Base-by-base conservation (phyloP, 176 grass and related monocot species). In the Carex cristatella region DNA sequence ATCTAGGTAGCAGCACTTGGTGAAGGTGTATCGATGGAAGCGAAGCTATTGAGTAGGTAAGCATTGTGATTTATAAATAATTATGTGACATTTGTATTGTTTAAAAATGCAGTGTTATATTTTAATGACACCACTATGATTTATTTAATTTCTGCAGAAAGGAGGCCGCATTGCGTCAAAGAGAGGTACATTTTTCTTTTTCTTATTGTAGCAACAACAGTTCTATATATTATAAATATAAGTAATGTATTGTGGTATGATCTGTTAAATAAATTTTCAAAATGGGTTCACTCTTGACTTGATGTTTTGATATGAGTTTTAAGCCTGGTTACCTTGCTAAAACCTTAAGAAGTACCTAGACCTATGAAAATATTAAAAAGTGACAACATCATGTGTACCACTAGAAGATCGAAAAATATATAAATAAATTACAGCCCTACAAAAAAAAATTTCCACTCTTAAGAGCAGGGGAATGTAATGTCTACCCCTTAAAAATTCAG, bases 1-100 rank as follows among this genome's bases (percentile, higher is more conserved):
- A 89, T 94, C 71, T 86, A 99, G 97, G 97, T 99, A 78, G 87
- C 97, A 58, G 91, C 97, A 85, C 97, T 99, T n/a, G 97, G 97
- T 81, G 97, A 99, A 63, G 97, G 97, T 23, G 97, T 94, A 79
- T 95, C 93, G 27, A 90, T 95, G 81, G 97, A 99, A 89, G 93
- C 93, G 42, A 91, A 90, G 69, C 84, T 99, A 84, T 95, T 99
- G 82, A 99, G 90, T 89, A 99, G 97, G 97, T 99, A 89, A 61
- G 85, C 69, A 32, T 19, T 44, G 55, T 82, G 71, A 68, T 77
- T 80, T 83, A 44, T 85, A n/a, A 67, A 65, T 79, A 42, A 67
- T 40, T 84, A 27, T 72, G 79, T 82, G 64, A 66, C 64, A 88
- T 88, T 42, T 86, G 30, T 61, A 79, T 28, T 76, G 33, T 61